Evolutionary conservation across 495 filamentous ascomycete species (phyloP).

Genomic region (Penicillium silybi): DNA sequence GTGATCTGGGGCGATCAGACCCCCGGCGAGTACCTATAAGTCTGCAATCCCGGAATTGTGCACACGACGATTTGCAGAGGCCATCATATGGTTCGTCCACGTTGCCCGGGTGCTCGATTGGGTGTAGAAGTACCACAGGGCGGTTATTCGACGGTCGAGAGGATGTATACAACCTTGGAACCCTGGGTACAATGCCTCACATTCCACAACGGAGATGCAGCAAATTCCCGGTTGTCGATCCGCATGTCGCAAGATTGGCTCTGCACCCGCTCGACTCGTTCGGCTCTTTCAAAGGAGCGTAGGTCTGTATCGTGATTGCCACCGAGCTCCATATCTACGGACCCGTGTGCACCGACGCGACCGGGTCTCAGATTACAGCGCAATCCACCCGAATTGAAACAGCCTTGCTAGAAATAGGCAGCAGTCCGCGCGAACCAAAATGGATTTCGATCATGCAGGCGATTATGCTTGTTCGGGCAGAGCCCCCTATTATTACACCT

Average conservation of each 20-base stretch:
- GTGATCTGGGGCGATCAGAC: slow-evolving; percentile 10
- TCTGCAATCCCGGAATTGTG: not conserved
- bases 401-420: slow-evolving; percentile 1
- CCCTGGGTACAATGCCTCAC: not conserved
- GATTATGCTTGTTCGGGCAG: not conserved
- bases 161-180: not conserved
- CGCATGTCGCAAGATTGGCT: not conserved
- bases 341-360: slow-evolving; percentile 8
- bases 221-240: slow-evolving; percentile 12
- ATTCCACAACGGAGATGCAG: not conserved
- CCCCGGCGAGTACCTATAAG: slow-evolving; percentile 2
- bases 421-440: not conserved
- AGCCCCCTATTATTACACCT: not conserved
- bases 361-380: not conserved
- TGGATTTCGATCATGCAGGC: not conserved
- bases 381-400: not conserved
- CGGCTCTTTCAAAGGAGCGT: not conserved
- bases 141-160: not conserved
- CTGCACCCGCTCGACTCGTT: not conserved
- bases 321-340: not conserved
- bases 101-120: not conserved
- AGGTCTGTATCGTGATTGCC: not conserved
- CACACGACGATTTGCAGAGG: slow-evolving; percentile 4
- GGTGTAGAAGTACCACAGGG: not conserved
- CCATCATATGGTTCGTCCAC: slow-evolving; percentile 2